Conservation (phyloP, 306 rosid genomes). For the Fragaria vesca region DNA sequence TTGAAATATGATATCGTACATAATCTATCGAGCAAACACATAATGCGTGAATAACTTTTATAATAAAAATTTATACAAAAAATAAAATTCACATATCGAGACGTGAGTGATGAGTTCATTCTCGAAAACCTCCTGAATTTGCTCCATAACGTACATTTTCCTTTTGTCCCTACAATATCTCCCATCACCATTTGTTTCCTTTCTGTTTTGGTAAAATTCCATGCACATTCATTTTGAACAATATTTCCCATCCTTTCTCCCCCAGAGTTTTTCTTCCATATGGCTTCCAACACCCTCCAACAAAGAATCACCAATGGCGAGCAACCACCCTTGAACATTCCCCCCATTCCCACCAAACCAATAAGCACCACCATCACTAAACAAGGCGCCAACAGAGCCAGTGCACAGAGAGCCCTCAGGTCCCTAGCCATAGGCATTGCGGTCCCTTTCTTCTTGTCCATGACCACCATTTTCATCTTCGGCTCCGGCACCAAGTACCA, state of each 20-base stretch:
- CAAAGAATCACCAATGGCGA: not conserved
- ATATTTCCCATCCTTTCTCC: not conserved
- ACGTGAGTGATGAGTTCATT: not conserved
- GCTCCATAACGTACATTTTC: conserved; percentile 40
- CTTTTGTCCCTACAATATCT: conserved; percentile 13
- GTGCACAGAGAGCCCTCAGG: conserved; percentile 46
- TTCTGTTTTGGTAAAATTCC: conserved; percentile 5
- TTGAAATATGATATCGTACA: not conserved
- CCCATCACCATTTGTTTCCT: not conserved
- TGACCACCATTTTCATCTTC: conserved; percentile 36
- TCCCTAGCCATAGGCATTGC: conserved; percentile 48
- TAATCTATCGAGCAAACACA: not conserved
- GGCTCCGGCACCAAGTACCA: conserved; percentile 43
- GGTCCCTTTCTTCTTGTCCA: conserved; percentile 40
- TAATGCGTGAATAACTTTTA: not conserved
- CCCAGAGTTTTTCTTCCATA: not conserved
- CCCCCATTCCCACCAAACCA: not conserved
- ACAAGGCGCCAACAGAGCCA: conserved; percentile 35
- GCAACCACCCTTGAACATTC: not conserved
- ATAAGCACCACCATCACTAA: conserved; percentile 16
- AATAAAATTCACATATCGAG: not conserved
- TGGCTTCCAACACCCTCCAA: conserved; percentile 11
- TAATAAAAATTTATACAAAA: not conserved
- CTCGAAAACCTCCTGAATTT: conserved; percentile 35
- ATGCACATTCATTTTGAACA: not conserved